Conservation (phyloP, 306 rosid genomes). For the Vachellia collinsii region DNA sequence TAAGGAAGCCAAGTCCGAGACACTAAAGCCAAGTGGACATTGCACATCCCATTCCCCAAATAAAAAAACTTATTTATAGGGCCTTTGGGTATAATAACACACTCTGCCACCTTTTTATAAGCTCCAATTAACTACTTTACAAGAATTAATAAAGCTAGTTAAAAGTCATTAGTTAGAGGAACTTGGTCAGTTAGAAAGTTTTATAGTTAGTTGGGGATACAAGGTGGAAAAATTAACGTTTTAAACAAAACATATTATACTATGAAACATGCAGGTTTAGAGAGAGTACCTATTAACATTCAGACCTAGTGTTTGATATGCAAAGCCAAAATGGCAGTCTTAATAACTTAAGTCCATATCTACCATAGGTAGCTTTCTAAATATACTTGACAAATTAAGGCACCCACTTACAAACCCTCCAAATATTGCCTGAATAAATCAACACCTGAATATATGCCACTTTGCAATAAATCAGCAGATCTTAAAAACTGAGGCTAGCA, state of each 20-base stretch:
- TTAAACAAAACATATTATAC: too few relatives aligned
- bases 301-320: neutral
- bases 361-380: neutral
- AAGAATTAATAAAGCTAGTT: neutral
- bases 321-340: neutral
- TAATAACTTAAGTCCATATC: neutral
- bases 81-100: neutral
- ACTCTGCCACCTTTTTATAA: neutral
- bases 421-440: neutral
- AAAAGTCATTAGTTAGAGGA: neutral
- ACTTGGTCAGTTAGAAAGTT: neutral
- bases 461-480: neutral
- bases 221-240: neutral
- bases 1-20: neutral
- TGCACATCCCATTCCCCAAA: neutral
- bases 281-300: neutral
- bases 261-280: neutral
- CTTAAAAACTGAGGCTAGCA: neutral
- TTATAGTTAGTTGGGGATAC: too few relatives aligned
- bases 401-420: neutral
- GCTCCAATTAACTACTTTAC: neutral
- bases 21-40: neutral
- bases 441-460: neutral
- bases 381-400: neutral
- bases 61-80: neutral